A percentile compares a stretch with the other conserved stretches of the same genome.
phyloP scores from a whole-genome alignment of 371 early-diverging fungal species.

The Circinella umbellata region DNA sequence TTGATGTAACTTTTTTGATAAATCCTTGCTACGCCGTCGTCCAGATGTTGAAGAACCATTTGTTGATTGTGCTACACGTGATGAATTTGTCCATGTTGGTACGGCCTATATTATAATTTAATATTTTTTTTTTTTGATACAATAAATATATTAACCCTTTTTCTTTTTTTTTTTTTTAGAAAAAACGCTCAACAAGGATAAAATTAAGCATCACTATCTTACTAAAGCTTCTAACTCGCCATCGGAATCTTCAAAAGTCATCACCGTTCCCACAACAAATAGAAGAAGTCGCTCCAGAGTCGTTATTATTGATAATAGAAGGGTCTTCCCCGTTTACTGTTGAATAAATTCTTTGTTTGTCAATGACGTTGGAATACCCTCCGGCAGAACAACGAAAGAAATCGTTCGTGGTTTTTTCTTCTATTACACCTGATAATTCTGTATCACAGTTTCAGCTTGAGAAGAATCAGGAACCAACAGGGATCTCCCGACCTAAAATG shows the following conservation, averaged over 20 bases:
- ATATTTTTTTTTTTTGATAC: background rate
- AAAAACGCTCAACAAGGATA: no score
- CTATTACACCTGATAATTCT: slow-evolving; percentile 6
- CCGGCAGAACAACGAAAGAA: background rate
- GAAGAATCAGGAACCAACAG: slow-evolving; percentile 35
- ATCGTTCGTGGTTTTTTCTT: background rate
- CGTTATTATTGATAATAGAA: background rate
- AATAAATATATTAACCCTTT: background rate
- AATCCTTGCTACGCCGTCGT: slow-evolving; percentile 32
- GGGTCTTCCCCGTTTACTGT: background rate
- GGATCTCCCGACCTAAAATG: background rate
- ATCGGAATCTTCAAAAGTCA: slow-evolving; percentile 22
- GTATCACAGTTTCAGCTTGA: slow-evolving; percentile 41
- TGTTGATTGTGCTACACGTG: slow-evolving; percentile 24
- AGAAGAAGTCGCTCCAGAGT: slow-evolving; percentile 1
- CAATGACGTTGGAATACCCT: background rate
- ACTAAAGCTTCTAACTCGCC: slow-evolving; percentile 51
- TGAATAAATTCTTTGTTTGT: slow-evolving; percentile 14
- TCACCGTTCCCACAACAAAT: background rate
- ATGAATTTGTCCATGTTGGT: slow-evolving; percentile 49
- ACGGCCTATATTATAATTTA: slow-evolving; percentile 33
- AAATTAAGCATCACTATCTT: slow-evolving; percentile 5
- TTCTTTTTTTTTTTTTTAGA: background rate
- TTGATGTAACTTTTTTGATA: slow-evolving; percentile 61
- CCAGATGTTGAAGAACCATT: slow-evolving; percentile 12